Percentiles rank a stretch among this genome's conserved stretches.
Conservation (phyloP, 768 basidiomycete genomes). For the Strobilomyces confusus region DNA sequence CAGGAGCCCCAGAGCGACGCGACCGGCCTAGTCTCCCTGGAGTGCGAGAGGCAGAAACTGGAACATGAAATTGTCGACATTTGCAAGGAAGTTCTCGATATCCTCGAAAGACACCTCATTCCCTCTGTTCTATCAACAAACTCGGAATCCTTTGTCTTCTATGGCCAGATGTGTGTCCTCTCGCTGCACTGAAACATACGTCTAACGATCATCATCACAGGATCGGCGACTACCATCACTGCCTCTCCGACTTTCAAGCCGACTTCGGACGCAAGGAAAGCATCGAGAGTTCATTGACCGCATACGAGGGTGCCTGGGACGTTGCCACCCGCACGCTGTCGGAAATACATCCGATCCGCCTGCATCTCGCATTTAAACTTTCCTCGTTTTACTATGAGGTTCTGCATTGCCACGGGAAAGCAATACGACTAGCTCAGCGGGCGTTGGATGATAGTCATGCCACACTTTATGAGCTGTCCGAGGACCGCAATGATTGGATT, state of each 20-base stretch:
- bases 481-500: neutral
- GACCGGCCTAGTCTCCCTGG: neutral
- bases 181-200: neutral
- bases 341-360: neutral
- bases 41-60: neutral
- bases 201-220: neutral
- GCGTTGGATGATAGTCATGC: neutral
- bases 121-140: neutral
- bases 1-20: neutral
- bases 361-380: neutral
- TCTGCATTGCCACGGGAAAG: neutral
- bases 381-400: too few relatives aligned
- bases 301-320: neutral
- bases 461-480: neutral
- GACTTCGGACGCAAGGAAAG: neutral
- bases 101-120: neutral
- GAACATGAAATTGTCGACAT: neutral
- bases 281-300: neutral
- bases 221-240: neutral
- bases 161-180: neutral
- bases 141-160: neutral
- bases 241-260: neutral
- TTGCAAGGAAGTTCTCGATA: neutral
- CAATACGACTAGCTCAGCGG: neutral
- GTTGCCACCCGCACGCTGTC: neutral